Evolutionary conservation across 2,329 filamentous ascomycete species (phyloP), one percentile per base, ranked within the genome.

Genomic region (Fusarium sp.): DNA sequence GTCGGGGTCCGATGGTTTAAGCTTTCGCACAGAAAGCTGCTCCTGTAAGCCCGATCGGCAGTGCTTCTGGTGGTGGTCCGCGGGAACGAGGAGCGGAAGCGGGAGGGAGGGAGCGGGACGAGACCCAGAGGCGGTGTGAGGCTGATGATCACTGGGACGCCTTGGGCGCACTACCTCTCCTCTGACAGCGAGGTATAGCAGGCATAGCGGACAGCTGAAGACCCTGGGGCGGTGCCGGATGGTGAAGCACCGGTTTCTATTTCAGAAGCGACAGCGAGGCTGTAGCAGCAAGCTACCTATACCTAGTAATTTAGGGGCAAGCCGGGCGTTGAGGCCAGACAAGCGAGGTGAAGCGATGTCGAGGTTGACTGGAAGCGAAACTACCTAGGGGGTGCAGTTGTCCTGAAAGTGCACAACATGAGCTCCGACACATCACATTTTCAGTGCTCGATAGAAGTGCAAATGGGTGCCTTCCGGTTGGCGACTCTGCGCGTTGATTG

Each of bases 61-160:
- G 66, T 56, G 41, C 48, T 60, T 54, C 41, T 51, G 52, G 55
- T 57, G 68, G 62, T 73, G 72, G 50, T 63, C 61, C 65, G 72
- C 72, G 72, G 72, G 72, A 75, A 69, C 66, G 61, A 73, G 64
- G 60, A 71, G 55, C 70, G 72, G 72, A 65, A 71, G 54, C 68
- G 68, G 68, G 58, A 71, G 68, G 46, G 58, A 66, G 63, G 72
- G 72, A 75, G 70, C 72, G 72, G 72, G 72, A 74, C 72, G 72
- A 66, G 56, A 66, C 65, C 56, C 70, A 74, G 70, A 75, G 72
- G 72, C 72, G 72, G 66, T 70, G 72, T 74, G 72, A 74, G 72
- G 65, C 70, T 74, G 72, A 65, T 74, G 55, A 59, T 40, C 15
- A 60, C 40, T 13, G 44, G 53, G 47, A 39, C 56, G 46, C 46